phyloP scores from a whole-genome alignment of 176 grass and related monocot species.

The Ampelocalamus luodianensis region DNA sequence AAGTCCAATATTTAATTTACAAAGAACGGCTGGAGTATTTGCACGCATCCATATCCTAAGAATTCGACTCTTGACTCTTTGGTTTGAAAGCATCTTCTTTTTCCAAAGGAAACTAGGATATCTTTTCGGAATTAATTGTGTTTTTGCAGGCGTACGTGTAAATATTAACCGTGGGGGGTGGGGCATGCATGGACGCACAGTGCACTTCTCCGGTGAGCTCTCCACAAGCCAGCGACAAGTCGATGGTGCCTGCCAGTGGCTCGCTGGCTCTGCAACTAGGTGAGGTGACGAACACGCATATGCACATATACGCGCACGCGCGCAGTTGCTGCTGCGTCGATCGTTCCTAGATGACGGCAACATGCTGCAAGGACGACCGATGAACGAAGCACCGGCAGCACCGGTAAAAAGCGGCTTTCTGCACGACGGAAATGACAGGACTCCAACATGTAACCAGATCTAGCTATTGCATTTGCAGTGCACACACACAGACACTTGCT shows the following conservation, averaged over 20 bases:
- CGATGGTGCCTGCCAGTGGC: neutral
- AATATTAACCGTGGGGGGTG: too few species aligned
- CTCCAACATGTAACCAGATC: neutral
- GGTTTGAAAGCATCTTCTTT: too few species aligned
- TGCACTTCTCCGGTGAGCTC: neutral
- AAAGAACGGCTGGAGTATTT: too few species aligned
- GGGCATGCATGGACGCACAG: neutral
- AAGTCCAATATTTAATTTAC: too few species aligned
- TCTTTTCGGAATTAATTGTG: too few species aligned
- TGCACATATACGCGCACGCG: neutral
- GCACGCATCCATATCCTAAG: too few species aligned
- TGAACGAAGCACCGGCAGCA: neutral
- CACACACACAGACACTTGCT: neutral
- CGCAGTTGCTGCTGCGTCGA: neutral
- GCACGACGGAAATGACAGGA: neutral
- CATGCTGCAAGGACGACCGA: neutral
- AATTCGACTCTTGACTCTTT: too few species aligned
- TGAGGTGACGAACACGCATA: neutral
- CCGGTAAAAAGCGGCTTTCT: neutral
- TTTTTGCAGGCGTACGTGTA: too few species aligned
- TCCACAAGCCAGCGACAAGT: neutral
- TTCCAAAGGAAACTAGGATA: too few species aligned
- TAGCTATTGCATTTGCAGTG: neutral
- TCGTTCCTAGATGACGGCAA: neutral
- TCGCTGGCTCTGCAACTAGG: neutral